These are phyloP conservation scores for Sclerotinia glacialis DNA, from an alignment of 2,329 filamentous ascomycete species.

Conservation along the genomic window DNA sequence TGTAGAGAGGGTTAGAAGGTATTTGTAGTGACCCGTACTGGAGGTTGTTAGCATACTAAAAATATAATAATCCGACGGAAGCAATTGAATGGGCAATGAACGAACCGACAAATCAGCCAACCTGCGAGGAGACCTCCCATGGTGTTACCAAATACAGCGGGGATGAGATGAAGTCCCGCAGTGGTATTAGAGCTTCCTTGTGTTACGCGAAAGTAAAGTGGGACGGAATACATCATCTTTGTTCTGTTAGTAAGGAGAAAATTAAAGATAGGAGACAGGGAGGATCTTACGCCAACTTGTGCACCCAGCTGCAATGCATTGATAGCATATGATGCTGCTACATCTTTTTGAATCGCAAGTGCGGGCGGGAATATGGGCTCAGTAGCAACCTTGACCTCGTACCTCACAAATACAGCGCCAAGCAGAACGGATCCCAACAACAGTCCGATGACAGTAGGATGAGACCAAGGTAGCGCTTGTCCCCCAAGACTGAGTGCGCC, in stretches of 20 bases:
- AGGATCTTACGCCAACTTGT: conserved; percentile 52
- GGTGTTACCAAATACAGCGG: conserved; percentile 65
- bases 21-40: conserved; percentile 57
- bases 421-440: conserved; percentile 39
- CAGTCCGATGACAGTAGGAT: conserved; percentile 38
- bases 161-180: conserved; percentile 61
- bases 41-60: not conserved
- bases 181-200: conserved; percentile 54
- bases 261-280: conserved; percentile 19
- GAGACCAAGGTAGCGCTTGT: conserved; percentile 43
- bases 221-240: conserved; percentile 61
- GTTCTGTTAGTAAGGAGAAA: not conserved
- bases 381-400: conserved; percentile 45
- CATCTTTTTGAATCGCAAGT: conserved; percentile 51
- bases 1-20: conserved; percentile 50
- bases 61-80: not conserved
- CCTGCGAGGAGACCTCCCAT: conserved; percentile 61
- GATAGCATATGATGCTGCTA: conserved; percentile 53
- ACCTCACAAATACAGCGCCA: conserved; percentile 30
- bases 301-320: conserved; percentile 53
- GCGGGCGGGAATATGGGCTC: conserved; percentile 60
- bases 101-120: conserved; percentile 35
- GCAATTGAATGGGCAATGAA: not conserved
- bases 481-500: conserved; percentile 51
- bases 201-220: conserved; percentile 68